A percentile compares a stretch with the other conserved stretches of the same genome.
Conservation (phyloP, 495 filamentous ascomycete genomes). For the Geoglossum glabrum region DNA sequence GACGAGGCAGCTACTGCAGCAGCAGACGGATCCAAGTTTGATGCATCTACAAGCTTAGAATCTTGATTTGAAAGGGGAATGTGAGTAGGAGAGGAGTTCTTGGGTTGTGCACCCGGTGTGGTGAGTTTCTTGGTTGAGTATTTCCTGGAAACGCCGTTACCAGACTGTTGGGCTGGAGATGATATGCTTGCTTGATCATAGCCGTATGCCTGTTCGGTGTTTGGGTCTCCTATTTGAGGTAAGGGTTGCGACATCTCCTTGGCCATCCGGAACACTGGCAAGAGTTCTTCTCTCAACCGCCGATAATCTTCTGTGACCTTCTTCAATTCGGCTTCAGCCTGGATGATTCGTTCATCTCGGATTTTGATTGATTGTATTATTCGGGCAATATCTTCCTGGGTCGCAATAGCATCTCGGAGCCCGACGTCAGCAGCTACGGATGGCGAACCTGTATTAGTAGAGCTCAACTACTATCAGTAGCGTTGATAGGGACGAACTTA, state of each 20-base stretch:
- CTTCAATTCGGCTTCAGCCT: conserved; percentile 61
- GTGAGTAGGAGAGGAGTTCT: conserved; percentile 65
- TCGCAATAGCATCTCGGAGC: conserved; percentile 63
- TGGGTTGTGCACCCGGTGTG: conserved; percentile 50
- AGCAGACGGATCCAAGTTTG: conserved; percentile 37
- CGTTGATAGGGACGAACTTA: conserved; percentile 40
- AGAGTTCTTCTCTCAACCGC: conserved; percentile 67
- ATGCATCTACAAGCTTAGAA: conserved; percentile 28
- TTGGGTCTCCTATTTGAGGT: conserved; percentile 22
- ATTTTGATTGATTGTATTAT: conserved; percentile 69
- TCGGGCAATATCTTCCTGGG: conserved; percentile 74
- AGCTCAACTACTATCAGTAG: not conserved
- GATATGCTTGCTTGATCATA: conserved; percentile 24
- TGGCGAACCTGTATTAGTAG: conserved; percentile 7
- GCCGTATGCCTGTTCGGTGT: conserved; percentile 13
- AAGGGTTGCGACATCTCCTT: conserved; percentile 84
- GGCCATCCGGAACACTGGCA: conserved; percentile 71
- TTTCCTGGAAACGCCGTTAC: conserved; percentile 45
- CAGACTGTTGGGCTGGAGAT: conserved; percentile 27
- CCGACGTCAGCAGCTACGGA: conserved; percentile 68
- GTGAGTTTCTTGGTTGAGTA: conserved; percentile 87
- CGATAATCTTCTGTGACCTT: conserved; percentile 69
- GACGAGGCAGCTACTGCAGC: conserved; percentile 53
- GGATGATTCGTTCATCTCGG: conserved; percentile 68
- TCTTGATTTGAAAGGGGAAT: conserved; percentile 36